phyloP scores from a whole-genome alignment of 169 alveolate species.

The Plasmodium knowlesi region DNA sequence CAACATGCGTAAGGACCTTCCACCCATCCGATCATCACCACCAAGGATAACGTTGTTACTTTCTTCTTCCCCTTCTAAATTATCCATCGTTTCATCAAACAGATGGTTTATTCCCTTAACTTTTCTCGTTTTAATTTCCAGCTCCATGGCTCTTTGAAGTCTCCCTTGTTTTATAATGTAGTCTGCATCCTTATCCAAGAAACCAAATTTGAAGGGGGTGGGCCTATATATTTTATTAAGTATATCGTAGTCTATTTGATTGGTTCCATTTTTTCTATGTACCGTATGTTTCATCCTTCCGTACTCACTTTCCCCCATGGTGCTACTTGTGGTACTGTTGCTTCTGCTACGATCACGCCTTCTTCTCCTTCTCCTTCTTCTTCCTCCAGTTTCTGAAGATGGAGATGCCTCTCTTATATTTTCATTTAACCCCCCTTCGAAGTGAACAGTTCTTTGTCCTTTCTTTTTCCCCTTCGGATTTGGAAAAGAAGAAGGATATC shows the following conservation, averaged over 20 bases:
- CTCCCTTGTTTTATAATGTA: conserved; percentile 70
- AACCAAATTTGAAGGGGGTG: conserved; percentile 69
- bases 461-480: not conserved
- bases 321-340: not conserved
- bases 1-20: not conserved
- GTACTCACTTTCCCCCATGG: not conserved
- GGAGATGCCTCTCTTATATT: not conserved
- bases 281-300: not conserved
- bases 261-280: not conserved
- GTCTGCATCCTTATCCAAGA: conserved; percentile 61
- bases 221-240: conserved; percentile 52
- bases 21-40: not conserved
- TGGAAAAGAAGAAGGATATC: not conserved
- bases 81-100: conserved; percentile 22
- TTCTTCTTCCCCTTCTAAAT: conserved; percentile 1
- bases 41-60: not conserved
- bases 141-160: conserved; percentile 66
- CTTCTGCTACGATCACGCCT: not conserved
- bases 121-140: conserved; percentile 72
- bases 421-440: not conserved
- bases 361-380: not conserved
- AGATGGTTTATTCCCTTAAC: conserved; percentile 67
- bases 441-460: not conserved
- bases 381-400: not conserved
- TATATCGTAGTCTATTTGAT: conserved; percentile 41